Evolutionary conservation across 1,139 yeast species (phyloP), one percentile per base, ranked within the genome.

Genomic region (Blastobotrys proliferans): DNA sequence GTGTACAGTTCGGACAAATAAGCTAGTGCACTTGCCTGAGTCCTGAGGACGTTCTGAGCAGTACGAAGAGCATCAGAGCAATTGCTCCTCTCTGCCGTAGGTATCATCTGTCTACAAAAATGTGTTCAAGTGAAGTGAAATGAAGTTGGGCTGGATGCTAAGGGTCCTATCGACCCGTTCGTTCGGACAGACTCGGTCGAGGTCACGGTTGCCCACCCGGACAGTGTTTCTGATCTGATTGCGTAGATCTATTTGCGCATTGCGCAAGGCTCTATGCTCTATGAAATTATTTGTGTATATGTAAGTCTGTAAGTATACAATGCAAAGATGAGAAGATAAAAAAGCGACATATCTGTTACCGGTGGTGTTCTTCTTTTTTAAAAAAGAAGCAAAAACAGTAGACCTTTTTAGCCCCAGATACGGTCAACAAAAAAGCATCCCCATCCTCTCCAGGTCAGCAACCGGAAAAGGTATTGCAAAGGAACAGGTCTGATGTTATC

Each of bases 1-100:
- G 62, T 59, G 54, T 72, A 75, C 39, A 72, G 70, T 22, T 60
- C 54, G 9, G 70, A 64, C 33, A 76, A 57, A 44, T 68, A 67
- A 8, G 62, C 52, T 17, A 74, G 63, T 2, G 81, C 73, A 44
- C 59, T 61, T 2, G 76, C 69, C 53, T 76, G 80, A 31, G 67
- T 68, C n/a, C 63, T 50, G n/a, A 76, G 56, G 1, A 76, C 67
- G 11, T 64, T 50, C 33, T 50, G 50, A 8, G 66, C 65, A 17
- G 64, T 55, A 22, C n/a, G n/a, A 50, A 38, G 22, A 62, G 43
- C 24, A 62, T 54, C n/a, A n/a, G n/a, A n/a, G n/a, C n/a, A n/a
- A n/a, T n/a, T n/a, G n/a, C n/a, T n/a, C n/a, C n/a, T n/a, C n/a
- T n/a, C n/a, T n/a, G n/a, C n/a, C n/a, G n/a, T n/a, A n/a, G n/a